Evolutionary conservation across 148 eudicot species (phyloP).

Genomic region (Mesembryanthemum crystallinum): DNA sequence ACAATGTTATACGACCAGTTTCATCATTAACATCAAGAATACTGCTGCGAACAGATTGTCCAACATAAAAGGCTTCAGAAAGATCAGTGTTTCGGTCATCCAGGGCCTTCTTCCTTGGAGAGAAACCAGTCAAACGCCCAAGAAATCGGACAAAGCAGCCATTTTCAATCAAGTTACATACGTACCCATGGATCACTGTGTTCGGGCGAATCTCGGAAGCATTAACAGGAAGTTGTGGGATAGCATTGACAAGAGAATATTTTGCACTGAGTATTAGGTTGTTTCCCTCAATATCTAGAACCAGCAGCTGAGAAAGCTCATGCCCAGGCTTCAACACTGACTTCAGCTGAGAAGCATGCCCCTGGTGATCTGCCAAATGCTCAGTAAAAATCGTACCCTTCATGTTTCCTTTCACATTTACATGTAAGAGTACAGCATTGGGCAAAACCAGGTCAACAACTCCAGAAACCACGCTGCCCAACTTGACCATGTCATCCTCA

Average conservation of each 20-base stretch:
- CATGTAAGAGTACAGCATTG: slow-evolving; percentile 47
- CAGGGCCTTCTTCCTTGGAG: slow-evolving; percentile 74
- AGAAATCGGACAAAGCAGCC: slow-evolving; percentile 93
- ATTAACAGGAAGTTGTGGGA: slow-evolving; percentile 63
- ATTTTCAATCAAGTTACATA: slow-evolving; percentile 82
- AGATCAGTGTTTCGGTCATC: slow-evolving; percentile 61
- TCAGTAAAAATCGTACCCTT: slow-evolving; percentile 77
- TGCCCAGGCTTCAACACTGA: slow-evolving; percentile 81
- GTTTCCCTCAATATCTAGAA: slow-evolving; percentile 83
- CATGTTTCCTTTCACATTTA: slow-evolving; percentile 51
- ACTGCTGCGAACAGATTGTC: slow-evolving; percentile 87
- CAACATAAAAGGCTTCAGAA: slow-evolving; percentile 67
- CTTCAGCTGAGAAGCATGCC: slow-evolving; percentile 56
- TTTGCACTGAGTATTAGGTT: slow-evolving; percentile 75
- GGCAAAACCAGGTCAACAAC: slow-evolving; percentile 71
- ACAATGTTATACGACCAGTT: slow-evolving; percentile 61
- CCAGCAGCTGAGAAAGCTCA: slow-evolving; percentile 69
- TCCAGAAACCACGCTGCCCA: slow-evolving; percentile 86
- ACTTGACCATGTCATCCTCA: slow-evolving; percentile 56
- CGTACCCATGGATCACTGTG: slow-evolving; percentile 74
- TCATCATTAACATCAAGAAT: slow-evolving; percentile 58
- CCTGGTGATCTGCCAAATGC: slow-evolving; percentile 90
- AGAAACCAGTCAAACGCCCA: slow-evolving; percentile 90
- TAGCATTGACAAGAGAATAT: slow-evolving; percentile 67
- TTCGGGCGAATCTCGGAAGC: slow-evolving; percentile 47